Conservation (phyloP, 148 eudicot species). For the Agrostemma githago region DNA sequence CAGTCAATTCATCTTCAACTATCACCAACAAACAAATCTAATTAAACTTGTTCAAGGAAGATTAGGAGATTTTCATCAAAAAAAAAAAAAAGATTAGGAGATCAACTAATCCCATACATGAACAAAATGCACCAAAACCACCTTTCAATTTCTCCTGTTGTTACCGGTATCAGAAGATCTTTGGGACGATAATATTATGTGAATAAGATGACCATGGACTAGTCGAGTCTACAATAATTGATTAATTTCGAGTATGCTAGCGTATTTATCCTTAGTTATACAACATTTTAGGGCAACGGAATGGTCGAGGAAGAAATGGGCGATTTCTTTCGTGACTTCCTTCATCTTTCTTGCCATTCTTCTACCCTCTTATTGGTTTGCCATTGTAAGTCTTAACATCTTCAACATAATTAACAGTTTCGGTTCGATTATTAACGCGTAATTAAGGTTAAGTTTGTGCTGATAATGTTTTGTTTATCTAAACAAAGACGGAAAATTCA, state of each 20-base stretch:
- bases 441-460: background rate
- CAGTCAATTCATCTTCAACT: background rate
- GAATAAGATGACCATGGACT: background rate
- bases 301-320: slow-evolving; percentile 18
- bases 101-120: background rate
- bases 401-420: background rate
- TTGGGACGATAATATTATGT: too few species aligned
- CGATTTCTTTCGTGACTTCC: slow-evolving; percentile 12
- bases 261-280: slow-evolving; percentile 1
- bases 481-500: slow-evolving; percentile 7
- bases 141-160: background rate
- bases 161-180: too few species aligned
- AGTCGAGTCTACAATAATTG: background rate
- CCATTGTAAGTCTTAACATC: slow-evolving; percentile 2
- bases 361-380: slow-evolving; percentile 16
- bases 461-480: background rate
- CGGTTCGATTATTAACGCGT: background rate
- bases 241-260: background rate
- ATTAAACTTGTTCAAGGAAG: background rate
- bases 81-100: too few species aligned
- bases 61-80: background rate
- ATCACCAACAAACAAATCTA: background rate
- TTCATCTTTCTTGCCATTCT: slow-evolving; percentile 9
- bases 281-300: slow-evolving; percentile 9
- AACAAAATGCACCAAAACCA: background rate